Evolutionary conservation across 176 grass and related monocot genomes (phyloP), one percentile per base, ranked within the genome.

Genomic region (Paspalum notatum): DNA sequence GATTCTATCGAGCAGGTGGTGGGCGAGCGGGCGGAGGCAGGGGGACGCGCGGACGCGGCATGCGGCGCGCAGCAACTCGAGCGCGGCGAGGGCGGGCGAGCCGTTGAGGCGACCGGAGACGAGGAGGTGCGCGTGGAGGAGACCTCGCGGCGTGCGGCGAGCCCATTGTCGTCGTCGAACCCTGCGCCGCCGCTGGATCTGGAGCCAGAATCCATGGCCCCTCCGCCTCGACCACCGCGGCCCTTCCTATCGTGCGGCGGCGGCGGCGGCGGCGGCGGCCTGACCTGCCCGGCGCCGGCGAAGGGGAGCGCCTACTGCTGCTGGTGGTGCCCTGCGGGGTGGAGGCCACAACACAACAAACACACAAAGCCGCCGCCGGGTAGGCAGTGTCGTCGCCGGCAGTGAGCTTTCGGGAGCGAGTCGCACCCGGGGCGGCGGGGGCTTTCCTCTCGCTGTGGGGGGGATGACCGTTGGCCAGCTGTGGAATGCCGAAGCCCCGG

Each of bases 111-210:
- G 78, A 27, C 85, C 81, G 42, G 76, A 91, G 71, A 87, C 64
- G 9, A 87, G 55, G 70, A 87, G 64, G 69, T 80, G 80, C 1
- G 75, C 81, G 52, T 87, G 89, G 47, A 97, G 72, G 92, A 95
- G 71, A 83, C 95, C 84, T 98, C 92, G 46, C 92, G 85, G 79
- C 83, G 89, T 71, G 82, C 84, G 72, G 80, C 70, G 76, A 98
- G 85, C 49, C 86, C 92, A 42, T 86, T 88, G 22, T 88, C 95
- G 54, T 98, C 92, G 54, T 98, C 95, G 61, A 93, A 98, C 52
- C 95, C 95, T 53, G 74, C 84, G 72, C 71, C 92, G 64, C 81
- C 87, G 82, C 92, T 91, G 81, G 95, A 98, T 89, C 87, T 92
- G 78, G 95, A 98, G 44, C 83, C 84, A 0, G 92, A 80, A 10